Base-by-base conservation (phyloP, 192 early-diverging fungal genomes). In the Cetraspora pellucida region DNA sequence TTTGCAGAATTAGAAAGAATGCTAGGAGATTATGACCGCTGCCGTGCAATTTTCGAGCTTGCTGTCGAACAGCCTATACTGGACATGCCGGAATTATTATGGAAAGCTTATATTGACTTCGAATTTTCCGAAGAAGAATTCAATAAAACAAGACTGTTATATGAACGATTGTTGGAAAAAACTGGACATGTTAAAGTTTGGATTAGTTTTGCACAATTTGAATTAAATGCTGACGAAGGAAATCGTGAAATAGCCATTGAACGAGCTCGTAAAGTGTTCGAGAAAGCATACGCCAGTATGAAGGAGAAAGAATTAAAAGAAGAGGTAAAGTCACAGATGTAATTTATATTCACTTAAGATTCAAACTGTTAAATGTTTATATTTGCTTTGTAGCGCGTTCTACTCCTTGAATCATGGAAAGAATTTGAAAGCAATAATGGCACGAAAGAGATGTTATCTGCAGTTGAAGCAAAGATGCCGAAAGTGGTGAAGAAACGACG, bases 41-140 rank as follows among this genome's bases (percentile, higher is more conserved):
- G 88, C 2, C 86, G 92, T 52, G 98, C 93, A 45, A 90, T 99
- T 31, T 96, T 97, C 83, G 94, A 97, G 61, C 84, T 98, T 73
- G 97, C 96, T 3, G 87, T 98, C 44, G 84, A 87, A 54, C 98
- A 99, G 82, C 91, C 91, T 0, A 88, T 86, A 17, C 80, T 99
- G 75, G 97, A 99, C 75, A 97, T 98, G 97, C 98, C 98, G 44
- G 98, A 99, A 78, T 89, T 98, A 17, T 81, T 99, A 58, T 99
- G 98, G 98, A 99, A 98, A 82, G 91, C 94, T 0, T 99, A 94
- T 80, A 97, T 99, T 79, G 93, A 99, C 78, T 97, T 98, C 85
- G 96, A 98, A 77, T 89, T 90, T 45, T 87, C 88, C 16, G 91
- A 95, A 77, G 89, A 85, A 69, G 95, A 98, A 84, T 95, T 89